phyloP scores from a whole-genome alignment of 2,329 filamentous ascomycete genomes.

The Cercospora sp. region DNA sequence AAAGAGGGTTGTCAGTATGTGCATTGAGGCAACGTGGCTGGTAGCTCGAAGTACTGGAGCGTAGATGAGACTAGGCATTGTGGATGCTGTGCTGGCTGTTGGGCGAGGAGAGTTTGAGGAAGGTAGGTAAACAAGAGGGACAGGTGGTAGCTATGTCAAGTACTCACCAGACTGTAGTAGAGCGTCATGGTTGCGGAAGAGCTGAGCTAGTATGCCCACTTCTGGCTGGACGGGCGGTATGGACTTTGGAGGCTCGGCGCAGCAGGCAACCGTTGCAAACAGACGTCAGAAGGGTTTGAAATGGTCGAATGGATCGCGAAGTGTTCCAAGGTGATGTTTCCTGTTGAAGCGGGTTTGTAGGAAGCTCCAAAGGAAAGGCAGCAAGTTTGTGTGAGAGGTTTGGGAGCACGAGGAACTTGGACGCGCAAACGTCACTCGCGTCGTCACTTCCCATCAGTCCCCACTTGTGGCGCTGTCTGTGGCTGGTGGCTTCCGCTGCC shows the following conservation, averaged over 20 bases:
- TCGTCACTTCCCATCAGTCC: background rate
- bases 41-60: constrained; percentile 34
- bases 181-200: constrained; percentile 60
- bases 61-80: constrained; percentile 42
- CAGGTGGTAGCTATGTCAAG: constrained; percentile 12
- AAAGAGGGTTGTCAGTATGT: constrained; percentile 26
- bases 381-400: background rate
- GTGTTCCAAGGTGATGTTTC: background rate
- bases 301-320: background rate
- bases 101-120: background rate
- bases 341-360: background rate
- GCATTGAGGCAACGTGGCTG: background rate
- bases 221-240: constrained; percentile 6
- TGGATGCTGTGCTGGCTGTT: constrained; percentile 14
- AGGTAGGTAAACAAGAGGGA: constrained; percentile 11
- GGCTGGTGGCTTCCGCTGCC: background rate
- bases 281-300: background rate
- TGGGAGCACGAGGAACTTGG: background rate
- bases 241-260: background rate
- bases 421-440: background rate
- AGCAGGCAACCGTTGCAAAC: background rate
- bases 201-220: constrained; percentile 18
- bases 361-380: background rate
- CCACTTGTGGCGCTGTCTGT: background rate
- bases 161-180: constrained; percentile 66